Percentiles rank a stretch among this genome's conserved stretches.
These are phyloP conservation scores for Berberis vulgaris DNA, from an alignment of 164 flowering plant genomes.

Conservation along the genomic window DNA sequence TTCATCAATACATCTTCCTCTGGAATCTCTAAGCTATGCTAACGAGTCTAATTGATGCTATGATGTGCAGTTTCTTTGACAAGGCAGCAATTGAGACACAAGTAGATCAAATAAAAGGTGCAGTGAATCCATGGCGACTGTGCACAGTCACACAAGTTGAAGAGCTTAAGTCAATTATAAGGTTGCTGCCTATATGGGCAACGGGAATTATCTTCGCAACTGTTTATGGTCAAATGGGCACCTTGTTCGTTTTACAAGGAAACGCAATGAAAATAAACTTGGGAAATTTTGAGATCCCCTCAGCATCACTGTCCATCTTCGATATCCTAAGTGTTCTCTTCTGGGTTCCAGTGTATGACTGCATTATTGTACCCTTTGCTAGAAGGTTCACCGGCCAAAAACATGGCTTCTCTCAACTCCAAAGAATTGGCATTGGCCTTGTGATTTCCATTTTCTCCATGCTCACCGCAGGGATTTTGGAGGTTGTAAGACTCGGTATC, in stretches of 20 bases:
- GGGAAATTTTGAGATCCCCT: constrained; percentile 41
- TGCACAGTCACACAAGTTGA: constrained; percentile 73
- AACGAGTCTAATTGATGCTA: neutral
- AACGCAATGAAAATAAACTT: constrained; percentile 32
- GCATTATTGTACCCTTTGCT: constrained; percentile 43
- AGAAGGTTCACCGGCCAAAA: constrained; percentile 47
- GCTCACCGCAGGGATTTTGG: constrained; percentile 43
- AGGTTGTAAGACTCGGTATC: constrained; percentile 30
- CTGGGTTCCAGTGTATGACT: constrained; percentile 55
- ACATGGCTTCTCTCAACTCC: constrained; percentile 59
- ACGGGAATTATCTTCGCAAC: constrained; percentile 48
- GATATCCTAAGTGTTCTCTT: constrained; percentile 54
- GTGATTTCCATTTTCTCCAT: constrained; percentile 53
- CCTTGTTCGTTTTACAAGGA: constrained; percentile 55
- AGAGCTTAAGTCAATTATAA: constrained; percentile 50
- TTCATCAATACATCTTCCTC: too few relatives aligned
- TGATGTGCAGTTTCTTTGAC: constrained; percentile 51
- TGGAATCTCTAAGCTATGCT: too few relatives aligned
- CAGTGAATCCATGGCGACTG: constrained; percentile 47
- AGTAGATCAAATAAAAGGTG: constrained; percentile 28
- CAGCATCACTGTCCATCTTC: constrained; percentile 53
- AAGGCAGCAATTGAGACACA: constrained; percentile 50
- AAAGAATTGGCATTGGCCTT: constrained; percentile 66
- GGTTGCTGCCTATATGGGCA: constrained; percentile 63
- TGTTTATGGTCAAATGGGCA: constrained; percentile 54